A percentile compares a stretch with the other conserved stretches of the same genome.
These are phyloP conservation scores for Prunus yedoensis DNA, from an alignment of 331 rosid species.

Conservation along the genomic window DNA sequence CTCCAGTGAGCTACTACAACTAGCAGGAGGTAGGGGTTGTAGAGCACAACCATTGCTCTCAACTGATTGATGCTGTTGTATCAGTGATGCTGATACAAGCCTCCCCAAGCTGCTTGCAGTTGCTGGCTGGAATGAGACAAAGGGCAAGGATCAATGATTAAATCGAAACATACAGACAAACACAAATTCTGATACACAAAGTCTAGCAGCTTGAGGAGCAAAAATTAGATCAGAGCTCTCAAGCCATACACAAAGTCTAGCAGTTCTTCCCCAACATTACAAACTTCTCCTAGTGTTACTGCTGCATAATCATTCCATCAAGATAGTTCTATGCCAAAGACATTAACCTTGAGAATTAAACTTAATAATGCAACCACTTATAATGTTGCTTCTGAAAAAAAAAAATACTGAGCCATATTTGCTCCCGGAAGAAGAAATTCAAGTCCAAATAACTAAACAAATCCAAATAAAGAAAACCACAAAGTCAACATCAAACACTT, in stretches of 20 bases:
- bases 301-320: not conserved
- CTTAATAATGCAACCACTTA: not conserved
- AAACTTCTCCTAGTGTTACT: not conserved
- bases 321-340: not conserved
- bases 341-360: slow-evolving; percentile 1
- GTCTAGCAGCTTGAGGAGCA: not conserved
- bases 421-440: not conserved
- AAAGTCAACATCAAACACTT: not conserved
- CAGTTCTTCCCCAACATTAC: not conserved
- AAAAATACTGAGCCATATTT: not conserved
- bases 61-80: slow-evolving; percentile 33
- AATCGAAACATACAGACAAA: not conserved
- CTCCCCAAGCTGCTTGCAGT: slow-evolving; percentile 35
- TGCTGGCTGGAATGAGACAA: slow-evolving; percentile 47
- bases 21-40: slow-evolving; percentile 48
- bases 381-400: not conserved
- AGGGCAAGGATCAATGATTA: slow-evolving; percentile 11
- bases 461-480: not conserved
- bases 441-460: slow-evolving; percentile 9
- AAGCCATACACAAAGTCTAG: not conserved
- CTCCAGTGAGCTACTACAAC: slow-evolving; percentile 49
- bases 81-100: slow-evolving; percentile 31
- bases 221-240: not conserved
- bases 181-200: not conserved
- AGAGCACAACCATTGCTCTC: slow-evolving; percentile 31